phyloP scores from a whole-genome alignment of 768 basidiomycete species.

The Lenzites betulinus region DNA sequence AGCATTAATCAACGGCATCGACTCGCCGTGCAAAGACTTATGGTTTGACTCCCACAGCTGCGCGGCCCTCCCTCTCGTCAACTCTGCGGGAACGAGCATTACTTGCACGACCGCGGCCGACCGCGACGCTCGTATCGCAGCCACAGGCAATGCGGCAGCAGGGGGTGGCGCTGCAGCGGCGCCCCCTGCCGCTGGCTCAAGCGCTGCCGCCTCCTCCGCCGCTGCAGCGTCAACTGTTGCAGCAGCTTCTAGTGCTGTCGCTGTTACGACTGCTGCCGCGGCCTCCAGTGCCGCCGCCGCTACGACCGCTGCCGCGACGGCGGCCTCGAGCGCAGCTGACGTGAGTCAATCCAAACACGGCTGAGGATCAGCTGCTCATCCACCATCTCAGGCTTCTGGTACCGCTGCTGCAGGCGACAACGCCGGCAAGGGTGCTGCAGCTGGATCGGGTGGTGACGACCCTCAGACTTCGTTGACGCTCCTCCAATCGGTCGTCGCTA shows the following conservation, averaged over 20 bases:
- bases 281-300: constrained; percentile 6
- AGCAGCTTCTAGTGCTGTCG: background rate
- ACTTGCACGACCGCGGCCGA: constrained; percentile 54
- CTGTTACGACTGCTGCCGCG: background rate
- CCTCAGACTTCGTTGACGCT: constrained; percentile 50
- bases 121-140: constrained; percentile 48
- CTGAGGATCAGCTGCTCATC: background rate
- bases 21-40: background rate
- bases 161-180: constrained; percentile 13
- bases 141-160: constrained; percentile 26
- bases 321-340: constrained; percentile 22
- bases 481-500: constrained; percentile 50
- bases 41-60: constrained; percentile 22
- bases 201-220: constrained; percentile 4
- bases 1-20: background rate
- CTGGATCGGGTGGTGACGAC: constrained; percentile 35
- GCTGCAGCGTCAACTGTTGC: constrained; percentile 7
- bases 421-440: constrained; percentile 2
- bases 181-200: background rate
- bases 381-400: background rate
- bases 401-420: constrained; percentile 19
- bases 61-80: constrained; percentile 52
- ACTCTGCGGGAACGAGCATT: constrained; percentile 50
- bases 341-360: background rate
- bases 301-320: too few species aligned